Evolutionary conservation across 331 rosid species (phyloP).

Genomic region (Malus hybrid): DNA sequence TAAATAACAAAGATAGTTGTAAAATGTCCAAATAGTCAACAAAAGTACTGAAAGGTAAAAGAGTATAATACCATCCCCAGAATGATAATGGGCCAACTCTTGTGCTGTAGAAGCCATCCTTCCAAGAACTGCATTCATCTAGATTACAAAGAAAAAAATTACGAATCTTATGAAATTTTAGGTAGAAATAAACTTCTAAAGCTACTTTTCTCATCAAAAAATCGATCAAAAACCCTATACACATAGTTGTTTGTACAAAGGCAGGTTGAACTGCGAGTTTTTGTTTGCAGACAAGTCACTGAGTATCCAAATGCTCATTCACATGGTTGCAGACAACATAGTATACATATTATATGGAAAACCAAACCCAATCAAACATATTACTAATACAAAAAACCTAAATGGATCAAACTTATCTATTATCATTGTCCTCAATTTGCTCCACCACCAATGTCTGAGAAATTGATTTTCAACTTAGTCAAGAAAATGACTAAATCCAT

Average conservation of each 20-base stretch:
- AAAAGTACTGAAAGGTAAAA: slow-evolving; percentile 4
- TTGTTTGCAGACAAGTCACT: not conserved
- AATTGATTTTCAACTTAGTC: not conserved
- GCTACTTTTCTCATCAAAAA: not conserved
- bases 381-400: not conserved
- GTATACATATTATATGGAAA: not conserved
- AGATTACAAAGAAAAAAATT: slow-evolving; percentile 20
- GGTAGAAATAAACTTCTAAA: not conserved
- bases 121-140: slow-evolving; percentile 96
- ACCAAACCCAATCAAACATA: not conserved
- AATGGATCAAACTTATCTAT: not conserved
- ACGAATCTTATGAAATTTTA: not conserved
- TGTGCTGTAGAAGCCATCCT: slow-evolving; percentile 77
- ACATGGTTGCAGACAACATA: not conserved
- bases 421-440: not conserved
- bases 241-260: not conserved
- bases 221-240: not conserved
- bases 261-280: not conserved
- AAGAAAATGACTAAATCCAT: not conserved
- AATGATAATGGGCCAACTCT: slow-evolving; percentile 93
- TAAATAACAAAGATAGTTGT: not conserved
- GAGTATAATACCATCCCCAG: slow-evolving; percentile 67
- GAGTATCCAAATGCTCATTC: not conserved
- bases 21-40: not conserved
- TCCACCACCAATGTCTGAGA: not conserved